Evolutionary conservation across 2,329 filamentous ascomycete species (phyloP).

Genomic region (Ophiognomonia clavigignenti-juglandacearum): DNA sequence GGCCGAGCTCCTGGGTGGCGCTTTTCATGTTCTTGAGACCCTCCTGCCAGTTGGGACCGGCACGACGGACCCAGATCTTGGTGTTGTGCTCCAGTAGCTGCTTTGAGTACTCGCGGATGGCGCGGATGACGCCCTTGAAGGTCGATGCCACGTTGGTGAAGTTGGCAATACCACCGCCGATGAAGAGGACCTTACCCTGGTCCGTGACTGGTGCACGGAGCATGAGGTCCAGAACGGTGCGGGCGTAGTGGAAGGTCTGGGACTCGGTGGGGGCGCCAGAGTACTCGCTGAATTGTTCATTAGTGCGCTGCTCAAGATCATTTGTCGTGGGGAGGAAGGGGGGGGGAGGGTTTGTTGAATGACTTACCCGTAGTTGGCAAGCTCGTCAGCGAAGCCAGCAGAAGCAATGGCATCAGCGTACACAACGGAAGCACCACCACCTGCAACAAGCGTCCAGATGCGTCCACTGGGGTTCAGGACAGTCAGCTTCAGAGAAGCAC

Average conservation of each 20-base stretch:
- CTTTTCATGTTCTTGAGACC: conserved; percentile 99
- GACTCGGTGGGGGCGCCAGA: conserved; percentile 98
- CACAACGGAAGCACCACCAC: conserved; percentile 98
- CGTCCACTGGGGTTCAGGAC: conserved; percentile 88
- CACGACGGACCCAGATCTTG: conserved; percentile 88
- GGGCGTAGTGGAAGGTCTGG: conserved; percentile 98
- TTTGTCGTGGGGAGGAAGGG: not conserved
- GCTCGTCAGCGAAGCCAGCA: conserved; percentile 87
- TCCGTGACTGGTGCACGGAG: conserved; percentile 79
- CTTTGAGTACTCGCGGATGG: conserved; percentile 82
- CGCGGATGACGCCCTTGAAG: conserved; percentile 99
- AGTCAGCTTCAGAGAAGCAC: conserved; percentile 96
- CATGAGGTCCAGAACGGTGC: conserved; percentile 95
- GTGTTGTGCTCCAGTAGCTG: conserved; percentile 93
- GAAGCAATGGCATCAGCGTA: conserved; percentile 99
- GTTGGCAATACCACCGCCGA: conserved; percentile 99
- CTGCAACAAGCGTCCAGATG: conserved; percentile 96
- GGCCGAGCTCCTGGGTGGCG: conserved; percentile 86
- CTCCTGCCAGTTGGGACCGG: conserved; percentile 98
- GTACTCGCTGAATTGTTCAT: conserved; percentile 64
- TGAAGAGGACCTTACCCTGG: conserved; percentile 98
- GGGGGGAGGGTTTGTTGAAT: no score
- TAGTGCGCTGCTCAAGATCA: not conserved
- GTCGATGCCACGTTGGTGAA: conserved; percentile 99
- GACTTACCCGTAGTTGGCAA: conserved; percentile 79